Evolutionary conservation across 345 rosid genomes (phyloP), one percentile per base, ranked within the genome.

Genomic region (Excoecaria agallocha): DNA sequence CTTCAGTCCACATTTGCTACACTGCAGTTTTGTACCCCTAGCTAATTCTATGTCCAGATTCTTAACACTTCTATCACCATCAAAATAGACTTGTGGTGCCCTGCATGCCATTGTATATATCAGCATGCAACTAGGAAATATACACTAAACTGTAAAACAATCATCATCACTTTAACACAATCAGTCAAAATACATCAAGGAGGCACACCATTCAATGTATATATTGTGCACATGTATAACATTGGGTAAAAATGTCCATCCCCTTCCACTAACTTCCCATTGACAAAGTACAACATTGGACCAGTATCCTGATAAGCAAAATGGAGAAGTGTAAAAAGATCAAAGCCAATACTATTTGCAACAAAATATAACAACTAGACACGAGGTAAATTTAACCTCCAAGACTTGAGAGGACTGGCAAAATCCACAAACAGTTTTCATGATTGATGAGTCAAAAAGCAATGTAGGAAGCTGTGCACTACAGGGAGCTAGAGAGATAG

Each of bases 21-120:
- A 92, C 76, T 92, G 92, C 51, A 94, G 86, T 76, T 92, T 89
- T 75, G 86, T 75, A 2, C 97, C 96, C 77, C 97, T 92, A 57
- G 84, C 87, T 59, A 92, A 74, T 84, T 94, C 97, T 67, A 82
- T 72, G 76, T 88, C 88, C 77, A 94, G 80, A 81, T 94, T 94
- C 82, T 84, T 88, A 59, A 90, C 82, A 55, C 71, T 74, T 9
- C 12, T 15, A 2, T 87, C 94, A 65, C 76, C 93, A 30, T 22
- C 89, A 78, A 71, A 92, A 82, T 87, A 94, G 22, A 84, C 94
- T 82, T 84, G 86, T 0, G 97, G 97, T 70, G 97, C 94, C 98
- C 97, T 91, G 82, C 79, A 78, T 49, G 76, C 76, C 59, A 39
- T 37, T 30, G 55, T 51, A 77, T 19, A 2, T 17, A 20, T 66